Base-by-base conservation (phyloP, 768 basidiomycete genomes). In the Suillus placidus region DNA sequence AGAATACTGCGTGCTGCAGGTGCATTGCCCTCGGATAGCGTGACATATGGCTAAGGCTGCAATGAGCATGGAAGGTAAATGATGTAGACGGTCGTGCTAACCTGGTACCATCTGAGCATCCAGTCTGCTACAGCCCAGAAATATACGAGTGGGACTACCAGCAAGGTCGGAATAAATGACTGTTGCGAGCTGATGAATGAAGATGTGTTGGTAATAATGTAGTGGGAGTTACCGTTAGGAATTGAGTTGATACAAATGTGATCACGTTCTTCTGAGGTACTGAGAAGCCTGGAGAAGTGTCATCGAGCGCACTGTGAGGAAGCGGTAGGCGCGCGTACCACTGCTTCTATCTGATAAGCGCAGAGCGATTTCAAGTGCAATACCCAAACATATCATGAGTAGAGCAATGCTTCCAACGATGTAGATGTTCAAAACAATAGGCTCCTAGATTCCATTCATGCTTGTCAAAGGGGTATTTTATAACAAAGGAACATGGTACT, bases 1-100 rank as follows among this genome's bases (percentile, higher is more conserved):
- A 92, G 77, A n/a, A 92, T 73, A 61, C 85, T 85, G 67, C 87
- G 84, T 63, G 87, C 80, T 1, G 89, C 88, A 2, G 78, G 73
- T 1, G 83, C 84, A 66, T 77, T 77, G 2, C 88, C 88, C 68
- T 80, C 77, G 20, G 84, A 80, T 34, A 92, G 75, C 7, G 81
- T 75, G 6, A 92, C 78, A 66, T 89, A 91, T 3, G 90, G 89
- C 89, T 91, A 65, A 38, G 9, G 18, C 4, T 40, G 16, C 26
- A 18, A 23, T 58, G 8, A 58, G 38, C 26, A 4, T 26, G 18
- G 16, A 30, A 40, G 23, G 38, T 26, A 58, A 58, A 40, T 30
- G 38, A 58, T 30, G 6, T 12, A 58, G 38, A 30, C 40, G 26
- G 23, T 26, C 38, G 26, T 51, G 45, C 82, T 4, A 72, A 89